Percentiles rank a stretch among this genome's conserved stretches.
Evolutionary conservation across 2,329 filamentous ascomycete genomes (phyloP).

Genomic region (Mycosphaerella arachidis): DNA sequence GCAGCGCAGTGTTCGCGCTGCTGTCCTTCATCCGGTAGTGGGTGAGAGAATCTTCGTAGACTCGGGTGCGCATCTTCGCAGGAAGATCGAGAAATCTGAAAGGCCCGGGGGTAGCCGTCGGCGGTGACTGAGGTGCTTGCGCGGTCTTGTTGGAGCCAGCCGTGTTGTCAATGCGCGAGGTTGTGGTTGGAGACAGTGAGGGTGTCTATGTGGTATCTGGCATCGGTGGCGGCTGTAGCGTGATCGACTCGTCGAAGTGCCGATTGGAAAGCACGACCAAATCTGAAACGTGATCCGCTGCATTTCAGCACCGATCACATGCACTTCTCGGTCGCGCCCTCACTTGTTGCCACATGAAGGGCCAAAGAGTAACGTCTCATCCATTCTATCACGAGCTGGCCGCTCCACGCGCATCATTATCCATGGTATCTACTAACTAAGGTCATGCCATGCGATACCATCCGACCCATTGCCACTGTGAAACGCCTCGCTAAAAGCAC

Average conservation of each 20-base stretch:
- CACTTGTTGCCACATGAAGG: background rate
- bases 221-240: background rate
- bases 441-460: background rate
- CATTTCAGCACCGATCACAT: background rate
- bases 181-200: background rate
- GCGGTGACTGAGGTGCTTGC: no score
- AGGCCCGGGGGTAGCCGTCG: no score
- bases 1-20: no score
- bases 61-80: no score
- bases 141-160: no score
- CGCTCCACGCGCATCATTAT: background rate
- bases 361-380: background rate
- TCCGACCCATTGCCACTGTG: background rate
- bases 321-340: background rate
- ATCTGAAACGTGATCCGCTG: background rate
- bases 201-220: background rate
- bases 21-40: no score
- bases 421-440: background rate
- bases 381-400: background rate
- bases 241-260: no score
- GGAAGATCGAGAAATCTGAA: no score
- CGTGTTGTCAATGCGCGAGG: no score
- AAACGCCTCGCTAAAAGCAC: background rate
- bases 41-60: no score
- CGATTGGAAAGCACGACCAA: background rate